Base-by-base conservation (phyloP, 2,329 filamentous ascomycete genomes). In the Colletotrichum caudatum region DNA sequence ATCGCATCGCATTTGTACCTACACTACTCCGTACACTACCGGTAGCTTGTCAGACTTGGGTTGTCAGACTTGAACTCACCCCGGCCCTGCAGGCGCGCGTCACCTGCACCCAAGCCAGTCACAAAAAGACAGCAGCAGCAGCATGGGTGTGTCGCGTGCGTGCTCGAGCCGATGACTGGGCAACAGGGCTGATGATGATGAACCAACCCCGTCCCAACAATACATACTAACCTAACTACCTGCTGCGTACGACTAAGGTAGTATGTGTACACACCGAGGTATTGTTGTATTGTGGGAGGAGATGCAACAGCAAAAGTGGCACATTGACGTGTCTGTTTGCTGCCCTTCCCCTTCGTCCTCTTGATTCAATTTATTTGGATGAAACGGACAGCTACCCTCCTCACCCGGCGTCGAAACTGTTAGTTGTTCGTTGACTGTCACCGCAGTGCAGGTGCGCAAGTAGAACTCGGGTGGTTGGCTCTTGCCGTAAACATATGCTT, bases 401-500 rank as follows among this genome's bases (percentile, higher is more conserved):
- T 64, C 39, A 44, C 59, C 65, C 69, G 65, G 60, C 50, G 50
- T 60, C 60, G 60, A 61, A 65, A 64, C 56, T 64, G 37, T 69
- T 48, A 20, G 29, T 29, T 29, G 5, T 18, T 18, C 50, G 65
- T 56, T 46, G 23, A 60, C 26, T 29, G 64, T 53, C 39, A 41
- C 53, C 12, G 37, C 33, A n/a, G 46, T 16, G 37, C 33, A n/a
- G 46, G 37, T 54, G 46, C 41, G 33, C 6, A 35, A 9, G 20
- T 18, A 56, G 23, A 7, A 5, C 39, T 12, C 9, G 23, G 58
- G 29, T 57, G 29, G 46, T 5, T 67, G 65, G 48, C 44, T 16
- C 11, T 54, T 37, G 61, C 56, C 35, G 56, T n/a, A 54, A 58
- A 39, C 56, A 53, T 58, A 11, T 12, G 35, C 6, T 11, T 12